Base-by-base conservation (phyloP, 129 eudicot genomes). In the Pittosporum tobira region DNA sequence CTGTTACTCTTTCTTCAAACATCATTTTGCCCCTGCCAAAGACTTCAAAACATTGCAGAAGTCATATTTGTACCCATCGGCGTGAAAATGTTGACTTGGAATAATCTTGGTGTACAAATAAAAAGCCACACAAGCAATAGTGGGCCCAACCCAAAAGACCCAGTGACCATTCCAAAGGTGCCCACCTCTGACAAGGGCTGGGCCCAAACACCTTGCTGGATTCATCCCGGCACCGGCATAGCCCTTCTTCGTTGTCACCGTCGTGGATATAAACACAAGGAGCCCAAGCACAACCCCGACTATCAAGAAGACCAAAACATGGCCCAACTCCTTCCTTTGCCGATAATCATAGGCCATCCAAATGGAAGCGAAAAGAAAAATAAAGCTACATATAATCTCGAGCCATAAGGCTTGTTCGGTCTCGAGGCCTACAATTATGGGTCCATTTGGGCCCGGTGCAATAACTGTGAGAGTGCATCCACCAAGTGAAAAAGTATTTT, bases 91-190 rank as follows among this genome's bases (percentile, higher is more conserved):
- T 25, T 81, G 59, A 26, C 67, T 36, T 28, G 87, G 95, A 59
- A 85, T 76, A 43, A 81, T 75, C 79, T 77, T 71, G 1, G 79
- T 77, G 70, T 84, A 83, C 31, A 88, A 12, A 68, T 88, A 84
- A 48, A 83, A 88, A 15, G 49, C 81, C 23, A 80, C 59, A 57
- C 94, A 88, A 61, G 88, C 80, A 5, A 88, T 49, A 0, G 58
- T 26, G 12, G 96, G 89, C 48, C 94, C 96, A 28, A 47, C 86
- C 96, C 96, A 88, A 25, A 83, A 88, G 48, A 88, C 80, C 96
- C 94, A 88, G 11, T 88, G 96, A 15, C 81, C 84, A 62, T 63
- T 43, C 96, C 94, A 88, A 3, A 88, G 65, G 48, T 83, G 84
- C 31, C 94, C 94, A 36, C 94, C 94, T 68, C 86, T 75, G 11